These are phyloP conservation scores for Rhododendron kiyosumense DNA, from an alignment of 148 eudicot species.

Conservation along the genomic window DNA sequence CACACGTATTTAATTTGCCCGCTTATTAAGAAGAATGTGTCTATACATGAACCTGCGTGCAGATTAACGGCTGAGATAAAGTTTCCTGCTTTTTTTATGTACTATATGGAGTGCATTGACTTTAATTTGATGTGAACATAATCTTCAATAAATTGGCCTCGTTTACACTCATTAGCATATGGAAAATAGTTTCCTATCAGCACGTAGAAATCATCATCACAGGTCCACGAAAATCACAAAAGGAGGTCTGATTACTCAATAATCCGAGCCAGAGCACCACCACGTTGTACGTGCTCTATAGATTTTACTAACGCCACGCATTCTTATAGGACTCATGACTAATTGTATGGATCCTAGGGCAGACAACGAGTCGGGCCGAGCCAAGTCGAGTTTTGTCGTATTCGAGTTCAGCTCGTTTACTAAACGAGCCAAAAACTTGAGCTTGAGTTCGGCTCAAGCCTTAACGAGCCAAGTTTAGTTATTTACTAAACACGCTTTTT, in stretches of 20 bases:
- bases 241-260: slow-evolving; percentile 8
- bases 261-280: too few species aligned
- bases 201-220: slow-evolving; percentile 1
- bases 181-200: background rate
- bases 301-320: background rate
- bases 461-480: too few species aligned
- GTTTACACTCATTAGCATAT: slow-evolving; percentile 26
- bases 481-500: too few species aligned
- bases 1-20: too few species aligned
- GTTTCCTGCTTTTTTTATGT: slow-evolving; percentile 13
- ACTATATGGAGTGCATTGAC: slow-evolving; percentile 27
- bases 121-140: slow-evolving; percentile 18
- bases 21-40: too few species aligned
- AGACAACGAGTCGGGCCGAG: too few species aligned
- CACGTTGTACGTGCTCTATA: background rate
- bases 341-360: too few species aligned
- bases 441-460: too few species aligned
- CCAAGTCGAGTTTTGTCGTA: too few species aligned
- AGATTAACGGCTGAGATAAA: background rate
- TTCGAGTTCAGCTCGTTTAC: too few species aligned
- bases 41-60: background rate
- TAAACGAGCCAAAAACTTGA: too few species aligned
- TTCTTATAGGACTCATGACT: too few species aligned
- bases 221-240: slow-evolving; percentile 19
- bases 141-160: slow-evolving; percentile 22